phyloP scores from a whole-genome alignment of 176 grass and related monocot species.

The Urochloa ruziziensis region DNA sequence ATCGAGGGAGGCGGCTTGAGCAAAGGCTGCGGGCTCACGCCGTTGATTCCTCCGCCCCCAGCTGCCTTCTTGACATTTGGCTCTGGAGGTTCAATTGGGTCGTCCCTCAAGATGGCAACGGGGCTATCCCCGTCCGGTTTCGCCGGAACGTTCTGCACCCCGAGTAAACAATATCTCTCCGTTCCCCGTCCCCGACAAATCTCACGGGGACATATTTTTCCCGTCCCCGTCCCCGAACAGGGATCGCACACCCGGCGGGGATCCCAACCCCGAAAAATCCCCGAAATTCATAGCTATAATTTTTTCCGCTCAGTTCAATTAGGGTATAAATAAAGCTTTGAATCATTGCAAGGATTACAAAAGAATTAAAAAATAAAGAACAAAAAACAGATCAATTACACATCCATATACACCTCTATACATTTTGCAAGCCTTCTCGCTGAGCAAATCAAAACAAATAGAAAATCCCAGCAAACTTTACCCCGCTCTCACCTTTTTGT shows the following conservation, averaged over 20 bases:
- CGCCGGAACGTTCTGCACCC: background rate
- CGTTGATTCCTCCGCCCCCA: conserved; percentile 61
- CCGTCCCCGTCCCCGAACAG: background rate
- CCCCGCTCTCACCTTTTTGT: too few relatives aligned
- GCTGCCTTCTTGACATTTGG: background rate
- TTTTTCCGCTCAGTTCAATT: too few relatives aligned
- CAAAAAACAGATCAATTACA: too few relatives aligned
- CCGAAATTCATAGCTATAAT: too few relatives aligned
- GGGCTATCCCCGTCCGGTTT: background rate
- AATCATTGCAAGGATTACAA: too few relatives aligned
- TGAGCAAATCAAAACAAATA: too few relatives aligned
- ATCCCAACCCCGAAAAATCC: too few relatives aligned
- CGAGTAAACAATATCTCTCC: background rate
- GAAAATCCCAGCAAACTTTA: too few relatives aligned
- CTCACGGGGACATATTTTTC: background rate
- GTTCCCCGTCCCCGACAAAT: background rate
- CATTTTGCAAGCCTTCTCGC: too few relatives aligned
- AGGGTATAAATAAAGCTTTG: too few relatives aligned
- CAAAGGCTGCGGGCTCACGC: conserved; percentile 59
- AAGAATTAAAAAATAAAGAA: too few relatives aligned
- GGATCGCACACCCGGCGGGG: background rate
- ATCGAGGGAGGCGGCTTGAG: conserved; percentile 61
- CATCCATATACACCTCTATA: too few relatives aligned
- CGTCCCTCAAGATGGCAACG: background rate
- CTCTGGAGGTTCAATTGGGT: background rate